A percentile compares a stretch with the other conserved stretches of the same genome.
Conservation (phyloP, 192 early-diverging fungal species). For the Backusella westeae region DNA sequence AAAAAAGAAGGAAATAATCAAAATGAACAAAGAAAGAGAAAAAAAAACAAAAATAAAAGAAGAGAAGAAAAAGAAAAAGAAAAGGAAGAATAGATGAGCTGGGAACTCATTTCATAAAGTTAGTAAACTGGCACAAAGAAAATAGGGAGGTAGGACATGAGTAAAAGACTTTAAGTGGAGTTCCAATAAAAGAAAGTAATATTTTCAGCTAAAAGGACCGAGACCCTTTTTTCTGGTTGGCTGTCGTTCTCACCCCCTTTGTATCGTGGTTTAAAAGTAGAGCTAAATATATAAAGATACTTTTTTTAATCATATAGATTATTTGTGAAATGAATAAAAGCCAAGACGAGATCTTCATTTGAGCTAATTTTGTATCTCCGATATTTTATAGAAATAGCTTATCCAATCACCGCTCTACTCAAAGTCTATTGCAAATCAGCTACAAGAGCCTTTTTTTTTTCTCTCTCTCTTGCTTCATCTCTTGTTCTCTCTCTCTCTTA, state of each 20-base stretch:
- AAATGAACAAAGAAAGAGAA: not conserved
- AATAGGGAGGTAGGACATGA: conserved; percentile 13
- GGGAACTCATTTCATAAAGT: not conserved
- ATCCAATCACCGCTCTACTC: not conserved
- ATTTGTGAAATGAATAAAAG: not conserved
- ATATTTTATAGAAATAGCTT: not conserved
- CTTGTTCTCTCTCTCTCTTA: too few relatives aligned
- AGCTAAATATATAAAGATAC: not conserved
- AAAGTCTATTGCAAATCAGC: not conserved
- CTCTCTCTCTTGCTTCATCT: too few relatives aligned
- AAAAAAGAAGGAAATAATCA: not conserved
- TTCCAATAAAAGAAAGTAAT: conserved; percentile 5
- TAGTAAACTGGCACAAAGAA: conserved; percentile 6
- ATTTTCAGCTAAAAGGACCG: conserved; percentile 6
- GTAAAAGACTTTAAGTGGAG: conserved; percentile 5
- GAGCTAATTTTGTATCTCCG: not conserved
- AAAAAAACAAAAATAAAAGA: not conserved
- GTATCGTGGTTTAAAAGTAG: not conserved
- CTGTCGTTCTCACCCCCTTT: conserved; percentile 1
- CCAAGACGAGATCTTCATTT: not conserved
- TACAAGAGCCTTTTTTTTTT: not conserved
- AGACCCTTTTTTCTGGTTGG: conserved; percentile 1
- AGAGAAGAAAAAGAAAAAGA: not conserved
- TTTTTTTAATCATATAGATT: conserved; percentile 2
- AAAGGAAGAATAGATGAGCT: not conserved